Percentiles rank a stretch among this genome's conserved stretches.
phyloP scores from a whole-genome alignment of 768 basidiomycete species.

The Heimioporus sp. region DNA sequence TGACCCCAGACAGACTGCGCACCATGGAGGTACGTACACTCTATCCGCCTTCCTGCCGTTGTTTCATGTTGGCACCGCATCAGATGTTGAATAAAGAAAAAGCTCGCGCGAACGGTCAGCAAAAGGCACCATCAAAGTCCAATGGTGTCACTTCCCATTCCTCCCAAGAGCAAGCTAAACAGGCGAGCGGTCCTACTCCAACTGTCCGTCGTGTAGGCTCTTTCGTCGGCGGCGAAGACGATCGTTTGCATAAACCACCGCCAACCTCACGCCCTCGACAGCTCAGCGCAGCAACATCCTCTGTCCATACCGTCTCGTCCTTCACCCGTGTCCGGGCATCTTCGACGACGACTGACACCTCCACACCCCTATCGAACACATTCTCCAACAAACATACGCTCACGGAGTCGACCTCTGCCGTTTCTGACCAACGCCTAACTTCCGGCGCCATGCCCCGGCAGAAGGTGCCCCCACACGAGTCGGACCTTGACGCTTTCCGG shows the following conservation, averaged over 20 bases:
- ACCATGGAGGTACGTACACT: constrained; percentile 80
- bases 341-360: constrained; percentile 34
- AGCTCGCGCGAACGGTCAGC: constrained; percentile 35
- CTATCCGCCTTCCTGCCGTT: constrained; percentile 15
- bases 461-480: constrained; percentile 27
- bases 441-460: constrained; percentile 18
- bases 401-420: constrained; percentile 28
- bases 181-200: constrained; percentile 37
- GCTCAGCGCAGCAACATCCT: constrained; percentile 42
- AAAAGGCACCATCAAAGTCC: constrained; percentile 17
- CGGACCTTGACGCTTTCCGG: constrained; percentile 26
- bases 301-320: constrained; percentile 29
- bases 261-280: constrained; percentile 46
- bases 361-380: constrained; percentile 6
- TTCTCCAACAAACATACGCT: constrained; percentile 28
- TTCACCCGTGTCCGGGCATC: constrained; percentile 28
- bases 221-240: constrained; percentile 62
- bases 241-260: constrained; percentile 28
- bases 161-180: constrained; percentile 25
- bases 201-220: constrained; percentile 59
- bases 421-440: constrained; percentile 25
- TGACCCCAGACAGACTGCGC: constrained; percentile 90
- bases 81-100: constrained; percentile 78
- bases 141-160: constrained; percentile 16
- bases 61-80: constrained; percentile 7